A percentile compares a stretch with the other conserved stretches of the same genome.
phyloP scores from a whole-genome alignment of 768 basidiomycete species.

The Leccinellum luteum region DNA sequence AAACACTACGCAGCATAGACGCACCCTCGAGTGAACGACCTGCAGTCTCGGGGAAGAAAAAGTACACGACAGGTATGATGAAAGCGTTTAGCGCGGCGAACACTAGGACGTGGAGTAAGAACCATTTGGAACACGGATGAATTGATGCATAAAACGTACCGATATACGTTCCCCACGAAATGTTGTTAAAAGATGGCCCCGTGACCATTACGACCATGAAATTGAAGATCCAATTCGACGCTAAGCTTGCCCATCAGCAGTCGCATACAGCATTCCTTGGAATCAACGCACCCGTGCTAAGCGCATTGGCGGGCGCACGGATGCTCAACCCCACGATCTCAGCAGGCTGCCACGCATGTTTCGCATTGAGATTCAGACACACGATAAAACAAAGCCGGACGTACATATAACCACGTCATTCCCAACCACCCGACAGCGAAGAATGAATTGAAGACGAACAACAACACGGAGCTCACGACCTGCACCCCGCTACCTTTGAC shows the following conservation, averaged over 20 bases:
- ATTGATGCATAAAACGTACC: slow-evolving; percentile 28
- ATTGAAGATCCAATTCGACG: slow-evolving; percentile 55
- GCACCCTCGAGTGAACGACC: slow-evolving; percentile 56
- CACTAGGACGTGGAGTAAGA: slow-evolving; percentile 26
- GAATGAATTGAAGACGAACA: slow-evolving; percentile 72
- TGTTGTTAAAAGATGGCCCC: slow-evolving; percentile 55
- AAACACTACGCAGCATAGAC: background rate
- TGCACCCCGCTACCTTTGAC: slow-evolving; percentile 47
- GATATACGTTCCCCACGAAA: slow-evolving; percentile 60
- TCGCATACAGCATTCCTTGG: background rate
- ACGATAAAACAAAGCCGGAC: slow-evolving; percentile 16
- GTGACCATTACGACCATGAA: slow-evolving; percentile 61
- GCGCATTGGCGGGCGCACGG: slow-evolving; percentile 61
- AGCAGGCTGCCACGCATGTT: slow-evolving; percentile 43
- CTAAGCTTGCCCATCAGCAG: slow-evolving; percentile 8
- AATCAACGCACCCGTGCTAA: slow-evolving; percentile 44
- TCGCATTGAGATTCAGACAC: background rate
- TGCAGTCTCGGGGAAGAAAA: slow-evolving; percentile 62
- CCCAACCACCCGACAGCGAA: slow-evolving; percentile 71
- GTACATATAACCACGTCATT: slow-evolving; percentile 68
- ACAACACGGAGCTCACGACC: slow-evolving; percentile 49
- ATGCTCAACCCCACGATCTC: slow-evolving; percentile 63
- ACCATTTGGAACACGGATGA: background rate
- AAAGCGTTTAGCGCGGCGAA: slow-evolving; percentile 58
- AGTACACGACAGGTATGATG: slow-evolving; percentile 54